Conservation (phyloP, 2,329 filamentous ascomycete genomes). For the Parastagonospora avenae region DNA sequence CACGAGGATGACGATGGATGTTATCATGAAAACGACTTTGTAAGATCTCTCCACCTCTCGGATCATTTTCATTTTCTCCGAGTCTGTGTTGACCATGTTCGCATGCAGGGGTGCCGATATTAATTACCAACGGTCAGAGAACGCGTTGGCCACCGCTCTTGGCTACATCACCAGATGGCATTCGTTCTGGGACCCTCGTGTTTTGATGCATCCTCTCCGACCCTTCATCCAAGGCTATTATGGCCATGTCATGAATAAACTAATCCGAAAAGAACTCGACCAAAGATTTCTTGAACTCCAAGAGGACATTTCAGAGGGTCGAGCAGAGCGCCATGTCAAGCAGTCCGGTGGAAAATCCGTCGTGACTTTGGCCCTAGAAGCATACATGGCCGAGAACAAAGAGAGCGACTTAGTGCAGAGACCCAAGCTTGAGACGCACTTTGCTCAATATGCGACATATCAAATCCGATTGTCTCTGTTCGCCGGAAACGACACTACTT, state of each 20-base stretch:
- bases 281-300: too few relatives aligned
- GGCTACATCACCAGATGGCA: neutral
- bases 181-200: neutral
- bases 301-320: too few relatives aligned
- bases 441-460: conserved; percentile 20
- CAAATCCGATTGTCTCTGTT: conserved; percentile 41
- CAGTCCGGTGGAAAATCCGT: neutral
- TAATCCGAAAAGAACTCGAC: too few relatives aligned
- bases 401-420: neutral
- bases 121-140: neutral
- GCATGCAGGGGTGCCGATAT: neutral
- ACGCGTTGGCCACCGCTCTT: neutral
- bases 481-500: conserved; percentile 38
- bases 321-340: neutral
- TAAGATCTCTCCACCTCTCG: too few relatives aligned
- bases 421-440: conserved; percentile 11
- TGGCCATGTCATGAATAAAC: neutral
- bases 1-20: conserved; percentile 8
- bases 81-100: neutral
- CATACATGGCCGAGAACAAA: neutral
- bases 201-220: neutral
- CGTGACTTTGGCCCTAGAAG: too few relatives aligned
- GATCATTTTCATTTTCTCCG: neutral
- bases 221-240: neutral
- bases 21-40: conserved; percentile 9